These are phyloP conservation scores for Aquilaria sinensis DNA, from an alignment of 345 rosid species.

Conservation along the genomic window DNA sequence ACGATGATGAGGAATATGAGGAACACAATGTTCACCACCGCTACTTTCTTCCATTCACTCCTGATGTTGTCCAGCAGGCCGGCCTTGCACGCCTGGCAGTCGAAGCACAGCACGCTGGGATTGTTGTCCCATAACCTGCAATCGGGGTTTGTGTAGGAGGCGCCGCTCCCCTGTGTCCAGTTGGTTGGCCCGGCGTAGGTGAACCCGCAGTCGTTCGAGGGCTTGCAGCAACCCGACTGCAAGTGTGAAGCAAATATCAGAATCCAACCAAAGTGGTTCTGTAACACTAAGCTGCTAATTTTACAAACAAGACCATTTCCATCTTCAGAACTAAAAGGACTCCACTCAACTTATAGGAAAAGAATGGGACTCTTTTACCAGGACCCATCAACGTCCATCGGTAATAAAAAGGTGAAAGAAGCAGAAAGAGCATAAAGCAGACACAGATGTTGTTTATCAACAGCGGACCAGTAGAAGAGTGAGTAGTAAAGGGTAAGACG, in stretches of 20 bases:
- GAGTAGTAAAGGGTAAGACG: too few relatives aligned
- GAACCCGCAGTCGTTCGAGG: constrained; percentile 64
- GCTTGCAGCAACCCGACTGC: constrained; percentile 97
- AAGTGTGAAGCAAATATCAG: background rate
- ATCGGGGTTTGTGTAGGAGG: constrained; percentile 36
- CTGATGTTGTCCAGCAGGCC: constrained; percentile 71
- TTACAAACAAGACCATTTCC: too few relatives aligned
- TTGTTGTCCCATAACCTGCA: constrained; percentile 48
- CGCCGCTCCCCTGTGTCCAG: constrained; percentile 35
- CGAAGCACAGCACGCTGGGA: constrained; percentile 41
- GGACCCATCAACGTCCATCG: too few relatives aligned
- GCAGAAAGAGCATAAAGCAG: too few relatives aligned
- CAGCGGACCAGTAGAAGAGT: too few relatives aligned
- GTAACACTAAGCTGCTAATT: too few relatives aligned
- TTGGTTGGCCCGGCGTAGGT: constrained; percentile 44
- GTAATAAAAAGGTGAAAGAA: too few relatives aligned
- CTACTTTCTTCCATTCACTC: constrained; percentile 71
- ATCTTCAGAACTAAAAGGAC: too few relatives aligned
- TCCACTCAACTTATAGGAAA: too few relatives aligned
- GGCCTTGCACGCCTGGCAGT: constrained; percentile 86
- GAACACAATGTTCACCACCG: constrained; percentile 56
- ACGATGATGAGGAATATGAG: constrained; percentile 62
- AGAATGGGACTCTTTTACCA: too few relatives aligned
- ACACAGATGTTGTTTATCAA: too few relatives aligned
- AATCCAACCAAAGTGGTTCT: background rate